Evolutionary conservation across 2,329 filamentous ascomycete species (phyloP).

Genomic region (Helotiales sp.): DNA sequence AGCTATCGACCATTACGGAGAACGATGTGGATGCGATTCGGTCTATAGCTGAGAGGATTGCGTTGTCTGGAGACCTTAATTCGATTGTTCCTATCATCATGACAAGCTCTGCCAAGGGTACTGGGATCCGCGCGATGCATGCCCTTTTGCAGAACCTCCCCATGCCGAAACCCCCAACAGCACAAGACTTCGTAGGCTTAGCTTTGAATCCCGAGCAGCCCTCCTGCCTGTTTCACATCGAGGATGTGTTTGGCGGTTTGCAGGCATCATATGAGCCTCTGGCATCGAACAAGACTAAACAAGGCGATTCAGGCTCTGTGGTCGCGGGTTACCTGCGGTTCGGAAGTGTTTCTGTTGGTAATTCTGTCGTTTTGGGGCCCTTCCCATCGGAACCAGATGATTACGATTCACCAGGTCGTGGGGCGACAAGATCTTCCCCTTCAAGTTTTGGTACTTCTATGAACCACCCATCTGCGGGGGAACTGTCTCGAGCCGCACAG

Average conservation of each 20-base stretch:
- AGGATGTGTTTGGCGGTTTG: slow-evolving; percentile 82
- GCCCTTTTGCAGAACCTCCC: slow-evolving; percentile 77
- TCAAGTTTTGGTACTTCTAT: slow-evolving; percentile 47
- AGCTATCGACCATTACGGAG: slow-evolving; percentile 57
- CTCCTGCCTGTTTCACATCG: slow-evolving; percentile 77
- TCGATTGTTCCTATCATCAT: slow-evolving; percentile 77
- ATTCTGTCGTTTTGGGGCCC: slow-evolving; percentile 77
- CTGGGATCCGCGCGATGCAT: slow-evolving; percentile 78
- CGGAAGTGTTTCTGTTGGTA: slow-evolving; percentile 74
- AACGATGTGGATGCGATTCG: slow-evolving; percentile 59
- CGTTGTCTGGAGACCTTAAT: slow-evolving; percentile 36
- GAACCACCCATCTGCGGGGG: slow-evolving; percentile 54
- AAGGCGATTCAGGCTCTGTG: slow-evolving; percentile 62
- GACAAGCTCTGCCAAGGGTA: slow-evolving; percentile 83
- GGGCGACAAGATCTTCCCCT: slow-evolving; percentile 44
- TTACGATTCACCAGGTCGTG: slow-evolving; percentile 34
- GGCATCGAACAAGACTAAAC: slow-evolving; percentile 40
- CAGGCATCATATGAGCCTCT: slow-evolving; percentile 59
- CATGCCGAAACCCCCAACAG: slow-evolving; percentile 56
- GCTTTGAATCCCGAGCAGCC: slow-evolving; percentile 60
- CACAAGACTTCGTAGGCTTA: slow-evolving; percentile 53
- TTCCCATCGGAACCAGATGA: slow-evolving; percentile 61
- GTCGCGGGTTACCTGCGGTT: slow-evolving; percentile 83
- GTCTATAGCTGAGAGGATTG: slow-evolving; percentile 52
- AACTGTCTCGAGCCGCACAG: slow-evolving; percentile 53